Conservation (phyloP, 495 filamentous ascomycete species). For the Daldinia childiae region DNA sequence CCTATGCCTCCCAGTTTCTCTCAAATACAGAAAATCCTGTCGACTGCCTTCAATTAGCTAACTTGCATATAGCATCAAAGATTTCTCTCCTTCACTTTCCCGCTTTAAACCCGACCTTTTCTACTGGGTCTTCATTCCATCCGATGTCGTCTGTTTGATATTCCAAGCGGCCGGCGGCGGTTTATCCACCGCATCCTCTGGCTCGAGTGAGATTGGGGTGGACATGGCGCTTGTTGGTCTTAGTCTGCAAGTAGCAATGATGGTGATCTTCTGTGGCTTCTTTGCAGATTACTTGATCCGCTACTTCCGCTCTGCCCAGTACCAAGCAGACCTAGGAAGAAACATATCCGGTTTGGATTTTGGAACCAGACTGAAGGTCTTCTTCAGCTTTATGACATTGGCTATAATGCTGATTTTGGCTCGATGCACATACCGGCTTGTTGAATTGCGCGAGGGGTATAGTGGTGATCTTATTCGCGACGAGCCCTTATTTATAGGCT, state of each 20-base stretch:
- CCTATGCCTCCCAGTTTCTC: neutral
- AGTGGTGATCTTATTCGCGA: slow-evolving; percentile 52
- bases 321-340: slow-evolving; percentile 26
- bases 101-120: slow-evolving; percentile 63
- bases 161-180: slow-evolving; percentile 59
- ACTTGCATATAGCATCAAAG: slow-evolving; percentile 1
- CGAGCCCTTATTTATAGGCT: slow-evolving; percentile 58
- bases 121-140: slow-evolving; percentile 63
- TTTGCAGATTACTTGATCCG: slow-evolving; percentile 55
- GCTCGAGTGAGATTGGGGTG: slow-evolving; percentile 46
- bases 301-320: slow-evolving; percentile 17
- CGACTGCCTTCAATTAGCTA: neutral
- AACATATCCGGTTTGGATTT: slow-evolving; percentile 7
- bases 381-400: slow-evolving; percentile 54
- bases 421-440: slow-evolving; percentile 61
- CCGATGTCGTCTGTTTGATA: slow-evolving; percentile 60
- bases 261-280: slow-evolving; percentile 55
- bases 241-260: slow-evolving; percentile 56
- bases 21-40: neutral
- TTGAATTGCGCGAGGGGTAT: slow-evolving; percentile 60
- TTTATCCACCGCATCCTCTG: slow-evolving; percentile 15
- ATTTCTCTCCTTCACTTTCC: slow-evolving; percentile 50
- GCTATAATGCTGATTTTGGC: slow-evolving; percentile 57
- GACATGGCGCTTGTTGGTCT: slow-evolving; percentile 62
- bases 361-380: slow-evolving; percentile 49